phyloP scores from a whole-genome alignment of 768 basidiomycete genomes.

The Suillus hirtellus region DNA sequence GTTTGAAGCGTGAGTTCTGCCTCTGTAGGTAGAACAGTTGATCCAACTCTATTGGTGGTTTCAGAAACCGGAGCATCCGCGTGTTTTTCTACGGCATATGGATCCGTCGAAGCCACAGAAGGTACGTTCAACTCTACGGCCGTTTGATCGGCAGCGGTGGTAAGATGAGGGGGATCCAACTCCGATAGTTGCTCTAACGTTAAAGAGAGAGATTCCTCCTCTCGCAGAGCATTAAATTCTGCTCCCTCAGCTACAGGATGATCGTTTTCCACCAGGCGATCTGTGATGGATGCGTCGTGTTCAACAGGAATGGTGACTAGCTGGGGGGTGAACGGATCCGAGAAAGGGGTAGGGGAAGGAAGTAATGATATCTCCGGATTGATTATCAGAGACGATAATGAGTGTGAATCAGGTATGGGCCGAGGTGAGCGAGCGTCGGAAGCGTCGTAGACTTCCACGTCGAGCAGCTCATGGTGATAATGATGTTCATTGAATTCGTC shows the following conservation, averaged over 20 bases:
- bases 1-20: not conserved
- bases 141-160: not conserved
- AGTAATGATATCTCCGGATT: constrained; percentile 13
- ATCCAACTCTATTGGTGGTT: not conserved
- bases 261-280: not conserved
- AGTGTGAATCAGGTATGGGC: constrained; percentile 20
- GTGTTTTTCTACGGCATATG: not conserved
- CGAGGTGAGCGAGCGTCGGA: constrained; percentile 35
- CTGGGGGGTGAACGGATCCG: not conserved
- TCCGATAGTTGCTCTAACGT: not conserved
- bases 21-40: not conserved
- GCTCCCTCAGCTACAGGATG: not conserved
- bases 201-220: not conserved
- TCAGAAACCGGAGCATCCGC: not conserved
- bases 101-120: not conserved
- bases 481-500: constrained; percentile 12
- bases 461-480: constrained; percentile 33
- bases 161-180: not conserved
- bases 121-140: too few relatives aligned
- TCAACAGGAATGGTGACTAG: not conserved
- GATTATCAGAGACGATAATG: constrained; percentile 6
- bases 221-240: not conserved
- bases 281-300: not conserved
- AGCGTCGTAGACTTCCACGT: constrained; percentile 44
- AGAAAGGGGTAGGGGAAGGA: not conserved